Percentiles rank a stretch among this genome's conserved stretches.
Evolutionary conservation across 345 rosid genomes (phyloP).

Genomic region (Abelmoschus esculentus): DNA sequence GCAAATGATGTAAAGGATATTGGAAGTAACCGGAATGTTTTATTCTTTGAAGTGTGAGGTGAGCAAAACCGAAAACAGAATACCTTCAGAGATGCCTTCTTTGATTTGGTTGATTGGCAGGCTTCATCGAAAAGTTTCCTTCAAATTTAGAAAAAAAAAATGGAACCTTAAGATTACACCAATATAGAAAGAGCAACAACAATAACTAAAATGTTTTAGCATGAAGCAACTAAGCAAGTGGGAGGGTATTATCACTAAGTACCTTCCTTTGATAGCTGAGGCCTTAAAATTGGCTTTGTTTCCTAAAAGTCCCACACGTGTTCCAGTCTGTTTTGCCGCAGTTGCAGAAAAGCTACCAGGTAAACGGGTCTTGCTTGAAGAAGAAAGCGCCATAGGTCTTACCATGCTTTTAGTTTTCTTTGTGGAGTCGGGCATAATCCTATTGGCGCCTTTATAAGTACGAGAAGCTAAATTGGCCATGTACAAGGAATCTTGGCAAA

Average conservation of each 20-base stretch:
- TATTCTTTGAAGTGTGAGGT: not conserved
- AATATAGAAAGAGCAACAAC: not conserved
- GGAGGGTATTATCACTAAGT: not conserved
- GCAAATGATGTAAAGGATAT: not conserved
- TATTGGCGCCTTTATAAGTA: constrained; percentile 30
- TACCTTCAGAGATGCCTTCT: constrained; percentile 47
- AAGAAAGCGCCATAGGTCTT: constrained; percentile 28
- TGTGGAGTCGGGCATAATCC: constrained; percentile 21
- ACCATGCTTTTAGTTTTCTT: constrained; percentile 29
- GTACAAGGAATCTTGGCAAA: constrained; percentile 68
- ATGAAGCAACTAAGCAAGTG: not conserved
- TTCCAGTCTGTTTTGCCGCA: constrained; percentile 29
- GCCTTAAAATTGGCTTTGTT: constrained; percentile 26
- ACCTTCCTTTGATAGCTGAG: constrained; percentile 46
- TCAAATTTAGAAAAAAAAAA: constrained; percentile 7
- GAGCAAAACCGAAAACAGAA: not conserved
- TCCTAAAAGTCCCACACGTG: constrained; percentile 17
- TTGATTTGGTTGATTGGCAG: constrained; percentile 22
- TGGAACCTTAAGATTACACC: not conserved
- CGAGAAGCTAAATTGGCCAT: constrained; percentile 68
- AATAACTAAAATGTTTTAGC: not conserved
- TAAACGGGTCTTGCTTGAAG: constrained; percentile 20
- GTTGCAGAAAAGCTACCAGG: constrained; percentile 17
- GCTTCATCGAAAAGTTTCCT: constrained; percentile 57
- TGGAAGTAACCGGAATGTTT: not conserved